These are phyloP conservation scores for Starmerella tilneyi DNA, from an alignment of 805 yeast species.

Conservation along the genomic window DNA sequence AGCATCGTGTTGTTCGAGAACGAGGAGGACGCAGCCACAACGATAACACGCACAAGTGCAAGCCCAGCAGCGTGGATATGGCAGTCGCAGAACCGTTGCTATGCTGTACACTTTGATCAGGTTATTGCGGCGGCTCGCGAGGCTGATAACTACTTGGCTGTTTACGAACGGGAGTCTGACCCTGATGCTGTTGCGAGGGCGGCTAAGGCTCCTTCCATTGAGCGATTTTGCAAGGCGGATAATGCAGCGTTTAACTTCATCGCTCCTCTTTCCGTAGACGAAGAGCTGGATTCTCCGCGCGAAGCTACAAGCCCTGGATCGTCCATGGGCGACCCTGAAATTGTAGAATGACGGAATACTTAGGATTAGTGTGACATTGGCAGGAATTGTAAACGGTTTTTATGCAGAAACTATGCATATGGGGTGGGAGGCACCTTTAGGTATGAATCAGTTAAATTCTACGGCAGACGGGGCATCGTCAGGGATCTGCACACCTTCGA, in stretches of 20 bases:
- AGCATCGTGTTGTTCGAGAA: neutral
- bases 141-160: conserved; percentile 5
- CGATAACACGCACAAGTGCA: neutral
- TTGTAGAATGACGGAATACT: too few relatives aligned
- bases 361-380: too few relatives aligned
- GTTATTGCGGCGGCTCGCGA: neutral
- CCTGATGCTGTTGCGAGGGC: neutral
- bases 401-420: too few relatives aligned
- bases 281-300: neutral
- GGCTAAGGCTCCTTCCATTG: conserved; percentile 7
- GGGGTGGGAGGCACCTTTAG: too few relatives aligned
- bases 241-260: neutral
- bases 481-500: conserved; percentile 35
- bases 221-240: conserved; percentile 6
- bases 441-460: too few relatives aligned
- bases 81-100: neutral
- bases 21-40: neutral
- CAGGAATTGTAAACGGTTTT: too few relatives aligned
- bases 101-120: conserved; percentile 2
- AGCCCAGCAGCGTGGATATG: neutral
- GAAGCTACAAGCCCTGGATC: neutral
- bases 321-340: too few relatives aligned
- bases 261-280: neutral
- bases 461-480: neutral
- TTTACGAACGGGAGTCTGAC: conserved; percentile 8